Conservation (phyloP, 345 rosid genomes). For the Populus deltoides region DNA sequence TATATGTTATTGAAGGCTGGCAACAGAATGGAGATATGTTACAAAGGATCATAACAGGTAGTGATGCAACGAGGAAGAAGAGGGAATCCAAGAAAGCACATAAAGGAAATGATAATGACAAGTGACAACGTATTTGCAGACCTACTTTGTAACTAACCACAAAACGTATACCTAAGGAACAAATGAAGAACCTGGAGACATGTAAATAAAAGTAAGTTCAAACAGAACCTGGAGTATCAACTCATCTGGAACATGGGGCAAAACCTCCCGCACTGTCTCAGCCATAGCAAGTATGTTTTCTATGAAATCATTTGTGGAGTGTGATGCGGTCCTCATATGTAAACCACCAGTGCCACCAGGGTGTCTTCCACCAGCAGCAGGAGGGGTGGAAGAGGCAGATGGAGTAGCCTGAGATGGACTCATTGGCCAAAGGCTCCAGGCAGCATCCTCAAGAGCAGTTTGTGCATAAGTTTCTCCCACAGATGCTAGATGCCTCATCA, state of each 20-base stretch:
- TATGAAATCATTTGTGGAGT: slow-evolving; percentile 48
- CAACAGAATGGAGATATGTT: neutral
- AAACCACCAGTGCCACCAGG: slow-evolving; percentile 56
- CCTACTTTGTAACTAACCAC: neutral
- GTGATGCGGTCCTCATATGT: slow-evolving; percentile 58
- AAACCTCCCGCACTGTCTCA: slow-evolving; percentile 87
- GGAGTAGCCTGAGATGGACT: slow-evolving; percentile 65
- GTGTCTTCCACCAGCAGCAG: slow-evolving; percentile 42
- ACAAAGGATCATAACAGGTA: neutral
- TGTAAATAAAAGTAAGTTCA: neutral
- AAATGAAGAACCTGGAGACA: neutral
- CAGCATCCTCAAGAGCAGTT: slow-evolving; percentile 77
- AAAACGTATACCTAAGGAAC: neutral
- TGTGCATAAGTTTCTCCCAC: slow-evolving; percentile 93
- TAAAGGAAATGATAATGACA: neutral
- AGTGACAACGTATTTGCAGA: neutral
- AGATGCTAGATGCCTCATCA: slow-evolving; percentile 99
- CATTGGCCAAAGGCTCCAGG: slow-evolving; percentile 91
- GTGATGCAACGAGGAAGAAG: neutral
- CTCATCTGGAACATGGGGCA: slow-evolving; percentile 92
- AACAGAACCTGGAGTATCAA: slow-evolving; percentile 74
- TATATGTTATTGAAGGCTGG: neutral
- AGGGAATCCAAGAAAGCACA: neutral
- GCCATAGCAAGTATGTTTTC: slow-evolving; percentile 90
- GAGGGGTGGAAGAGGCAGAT: slow-evolving; percentile 54